These are phyloP conservation scores for Tricholoma hemisulphureum DNA, from an alignment of 768 basidiomycete genomes.

Conservation along the genomic window DNA sequence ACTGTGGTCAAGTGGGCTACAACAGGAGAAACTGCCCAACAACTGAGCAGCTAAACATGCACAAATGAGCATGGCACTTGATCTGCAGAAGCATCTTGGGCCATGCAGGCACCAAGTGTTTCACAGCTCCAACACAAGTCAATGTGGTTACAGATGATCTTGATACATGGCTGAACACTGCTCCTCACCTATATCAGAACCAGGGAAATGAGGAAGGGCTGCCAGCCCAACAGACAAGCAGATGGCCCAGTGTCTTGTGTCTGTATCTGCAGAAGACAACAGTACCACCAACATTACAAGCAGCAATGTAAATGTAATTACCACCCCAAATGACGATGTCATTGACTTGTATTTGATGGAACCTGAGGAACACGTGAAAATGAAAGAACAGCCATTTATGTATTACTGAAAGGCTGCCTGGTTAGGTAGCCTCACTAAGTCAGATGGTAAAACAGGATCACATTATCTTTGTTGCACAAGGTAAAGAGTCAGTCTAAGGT, in stretches of 20 bases:
- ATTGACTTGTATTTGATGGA: neutral
- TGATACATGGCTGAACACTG: neutral
- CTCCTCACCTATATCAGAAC: neutral
- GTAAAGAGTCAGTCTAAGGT: too few species aligned
- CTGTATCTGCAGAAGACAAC: neutral
- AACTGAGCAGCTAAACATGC: neutral
- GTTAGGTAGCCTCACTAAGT: too few species aligned
- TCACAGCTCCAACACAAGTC: neutral
- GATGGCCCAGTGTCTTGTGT: too few species aligned
- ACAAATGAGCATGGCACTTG: neutral
- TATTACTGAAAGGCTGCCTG: too few species aligned
- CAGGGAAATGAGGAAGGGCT: constrained; percentile 12
- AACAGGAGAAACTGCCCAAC: neutral
- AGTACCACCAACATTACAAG: neutral
- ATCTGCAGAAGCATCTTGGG: neutral
- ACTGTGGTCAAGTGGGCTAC: too few species aligned
- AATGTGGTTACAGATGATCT: neutral
- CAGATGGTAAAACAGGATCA: too few species aligned
- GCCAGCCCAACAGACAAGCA: neutral
- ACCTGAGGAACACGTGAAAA: too few species aligned
- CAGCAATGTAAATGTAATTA: neutral
- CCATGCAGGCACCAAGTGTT: neutral
- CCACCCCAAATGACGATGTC: neutral
- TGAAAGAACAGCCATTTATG: too few species aligned
- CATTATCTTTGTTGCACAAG: too few species aligned